Conservation (phyloP, 2,329 filamentous ascomycete species). For the Tricladium varicosporioides region DNA sequence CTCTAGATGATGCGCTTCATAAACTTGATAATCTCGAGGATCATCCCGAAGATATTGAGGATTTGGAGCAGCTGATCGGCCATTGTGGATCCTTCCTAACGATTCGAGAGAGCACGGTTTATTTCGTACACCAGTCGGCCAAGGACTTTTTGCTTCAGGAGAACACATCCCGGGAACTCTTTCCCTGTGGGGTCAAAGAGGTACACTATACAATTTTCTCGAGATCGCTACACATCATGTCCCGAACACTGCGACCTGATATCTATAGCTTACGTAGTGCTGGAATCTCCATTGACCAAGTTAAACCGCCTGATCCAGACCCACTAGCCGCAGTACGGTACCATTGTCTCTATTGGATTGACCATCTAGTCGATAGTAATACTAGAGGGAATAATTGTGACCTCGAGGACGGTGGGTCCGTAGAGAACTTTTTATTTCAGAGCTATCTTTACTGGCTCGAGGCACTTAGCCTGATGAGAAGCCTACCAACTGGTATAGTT, state of each 20-base stretch:
- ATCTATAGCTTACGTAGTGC: not conserved
- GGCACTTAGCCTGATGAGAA: not conserved
- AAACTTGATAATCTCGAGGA: too few relatives aligned
- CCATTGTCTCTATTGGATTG: not conserved
- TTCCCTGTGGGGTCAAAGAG: not conserved
- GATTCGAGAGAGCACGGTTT: too few relatives aligned
- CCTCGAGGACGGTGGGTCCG: not conserved
- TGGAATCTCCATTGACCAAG: slow-evolving; percentile 1
- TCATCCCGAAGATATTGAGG: too few relatives aligned
- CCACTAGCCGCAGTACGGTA: not conserved
- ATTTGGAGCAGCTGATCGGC: too few relatives aligned
- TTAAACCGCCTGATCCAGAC: not conserved
- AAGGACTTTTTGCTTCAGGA: too few relatives aligned
- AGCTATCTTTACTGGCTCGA: not conserved
- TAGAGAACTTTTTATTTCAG: not conserved
- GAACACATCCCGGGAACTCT: too few relatives aligned
- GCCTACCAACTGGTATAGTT: not conserved
- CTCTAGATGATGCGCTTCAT: too few relatives aligned
- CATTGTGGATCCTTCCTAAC: too few relatives aligned
- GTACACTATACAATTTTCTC: slow-evolving; percentile 2
- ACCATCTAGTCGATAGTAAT: not conserved
- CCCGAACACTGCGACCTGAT: not conserved
- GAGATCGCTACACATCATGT: not conserved
- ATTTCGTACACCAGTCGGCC: too few relatives aligned
- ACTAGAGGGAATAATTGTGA: not conserved